Base-by-base conservation (phyloP, 2,329 filamentous ascomycete species). In the Pezicula neosporulosa region DNA sequence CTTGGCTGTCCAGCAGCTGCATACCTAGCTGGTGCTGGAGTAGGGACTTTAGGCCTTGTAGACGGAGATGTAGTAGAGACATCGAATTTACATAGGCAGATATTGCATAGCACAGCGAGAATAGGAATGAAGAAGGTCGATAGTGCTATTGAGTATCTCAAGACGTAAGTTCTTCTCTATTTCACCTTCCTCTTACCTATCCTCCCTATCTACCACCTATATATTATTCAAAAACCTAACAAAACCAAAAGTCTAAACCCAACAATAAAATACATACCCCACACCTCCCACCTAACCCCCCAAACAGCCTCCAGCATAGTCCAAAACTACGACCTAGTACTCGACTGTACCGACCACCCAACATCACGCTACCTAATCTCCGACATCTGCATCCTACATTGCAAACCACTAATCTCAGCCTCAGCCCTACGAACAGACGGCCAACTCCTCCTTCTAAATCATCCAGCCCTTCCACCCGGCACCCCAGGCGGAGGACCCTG, bases 341-440 rank as follows among this genome's bases (percentile, higher is more conserved):
- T 99, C 12, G 94, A 99, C 69, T 99, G 94, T 68, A 97, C 93
- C 9, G 94, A 99, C 69, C 91, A 93, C 58, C 93, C 94, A 0
- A 87, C 89, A 1, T 89, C 90, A 0, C 88, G 94, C 41, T 97
- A 99, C 67, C 80, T 97, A 43, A 89, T 97, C 57, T 96, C 90
- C 0, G 94, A 99, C 66, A 82, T 88, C 15, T 95, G 90, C 60
- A 87, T 97, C 9, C 75, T 96, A 4, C 76, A 92, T 1, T 72
- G 78, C 2, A 94, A 90, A 63, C 85, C 90, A 0, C 80, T 99
- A 15, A 82, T 97, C 12, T 96, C 91, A 3, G 94, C 93, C 1
- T 95, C 92, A 0, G 93, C 94, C 0, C 79, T 97, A 21, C 85
- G 90, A 16, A 90, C 87, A 0, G 92, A 96, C 51, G 94, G 94